These are phyloP conservation scores for Rehmannia glutinosa DNA, from an alignment of 257 asterid species.

Conservation along the genomic window DNA sequence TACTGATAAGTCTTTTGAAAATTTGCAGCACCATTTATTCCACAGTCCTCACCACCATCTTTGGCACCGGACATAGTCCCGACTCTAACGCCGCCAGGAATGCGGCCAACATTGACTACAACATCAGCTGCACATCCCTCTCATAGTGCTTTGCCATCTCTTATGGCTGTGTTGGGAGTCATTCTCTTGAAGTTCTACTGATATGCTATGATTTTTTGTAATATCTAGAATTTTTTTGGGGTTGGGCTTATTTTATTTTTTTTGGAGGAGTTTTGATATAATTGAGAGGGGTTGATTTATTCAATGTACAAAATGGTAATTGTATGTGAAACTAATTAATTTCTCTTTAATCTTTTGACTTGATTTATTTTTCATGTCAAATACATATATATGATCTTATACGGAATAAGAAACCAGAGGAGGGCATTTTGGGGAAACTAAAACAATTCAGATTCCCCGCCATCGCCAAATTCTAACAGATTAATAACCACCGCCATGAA, in stretches of 20 bases:
- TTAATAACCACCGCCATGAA: slow-evolving; percentile 33
- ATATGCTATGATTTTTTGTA: not conserved
- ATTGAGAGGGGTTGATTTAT: not conserved
- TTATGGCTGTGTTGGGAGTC: slow-evolving; percentile 27
- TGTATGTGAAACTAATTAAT: no score
- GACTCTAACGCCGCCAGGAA: slow-evolving; percentile 49
- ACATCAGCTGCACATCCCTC: slow-evolving; percentile 37
- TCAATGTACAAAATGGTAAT: no score
- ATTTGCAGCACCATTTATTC: slow-evolving; percentile 19
- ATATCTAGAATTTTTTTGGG: no score
- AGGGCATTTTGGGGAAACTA: slow-evolving; percentile 17
- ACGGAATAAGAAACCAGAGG: not conserved
- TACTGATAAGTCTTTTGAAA: not conserved
- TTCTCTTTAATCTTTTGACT: no score
- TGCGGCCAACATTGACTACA: slow-evolving; percentile 39
- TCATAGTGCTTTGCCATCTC: slow-evolving; percentile 12
- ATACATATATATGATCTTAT: no score
- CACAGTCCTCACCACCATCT: slow-evolving; percentile 19
- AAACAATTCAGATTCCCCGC: slow-evolving; percentile 22
- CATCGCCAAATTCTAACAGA: slow-evolving; percentile 13
- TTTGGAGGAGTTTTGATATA: not conserved
- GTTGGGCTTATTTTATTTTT: not conserved
- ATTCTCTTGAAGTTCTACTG: not conserved
- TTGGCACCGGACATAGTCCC: slow-evolving; percentile 15
- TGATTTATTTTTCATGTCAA: no score